Base-by-base conservation (phyloP, 2,329 filamentous ascomycete species). In the Aspergillus tubingensis region DNA sequence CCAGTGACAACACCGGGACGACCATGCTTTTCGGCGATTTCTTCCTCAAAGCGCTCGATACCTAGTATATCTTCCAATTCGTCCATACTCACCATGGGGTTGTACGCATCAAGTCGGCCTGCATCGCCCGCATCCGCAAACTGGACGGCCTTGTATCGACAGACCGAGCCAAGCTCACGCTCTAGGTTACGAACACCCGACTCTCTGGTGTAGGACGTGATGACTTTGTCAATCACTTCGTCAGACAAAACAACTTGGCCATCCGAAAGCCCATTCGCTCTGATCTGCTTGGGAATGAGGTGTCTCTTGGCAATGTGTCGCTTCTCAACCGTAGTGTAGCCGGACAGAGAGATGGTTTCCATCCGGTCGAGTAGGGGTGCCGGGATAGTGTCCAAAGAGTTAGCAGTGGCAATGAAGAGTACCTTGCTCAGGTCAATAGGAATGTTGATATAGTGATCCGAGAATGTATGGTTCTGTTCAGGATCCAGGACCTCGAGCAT, bases 401-500 rank as follows among this genome's bases (percentile, higher is more conserved):
- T 99, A 49, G 95, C 95, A 0, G 95, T 99, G 6, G 95, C 95
- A 70, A 99, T 96, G 79, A 99, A 99, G 10, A 99, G 84, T 21
- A 99, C 91, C 78, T 96, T 97, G 79, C 92, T 96, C 19, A 99
- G 83, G 73, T 99, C 95, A 66, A 98, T 91, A 0, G 95, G 94
- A 64, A 97, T 92, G 70, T 93, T 93, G 74, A 99, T 87, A 75
- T 98, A 99, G 78, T 99, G 95, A 73, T 99, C 95, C 30, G 88
- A 91, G 78, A 99, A 99, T 8, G 87, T 90, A 76, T 96, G 86
- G 73, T 99, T 99, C 79, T 99, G 95, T 76, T 99, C 95, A 0
- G 95, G 95, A 72, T 99, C 95, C 49, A 99, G 83, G 10, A 99
- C 95, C 76, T 99, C 95, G 13, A 99, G 87, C 94, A 99, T 97